Evolutionary conservation across 2,329 filamentous ascomycete species (phyloP).

Genomic region (Neoarthrinium moseri): DNA sequence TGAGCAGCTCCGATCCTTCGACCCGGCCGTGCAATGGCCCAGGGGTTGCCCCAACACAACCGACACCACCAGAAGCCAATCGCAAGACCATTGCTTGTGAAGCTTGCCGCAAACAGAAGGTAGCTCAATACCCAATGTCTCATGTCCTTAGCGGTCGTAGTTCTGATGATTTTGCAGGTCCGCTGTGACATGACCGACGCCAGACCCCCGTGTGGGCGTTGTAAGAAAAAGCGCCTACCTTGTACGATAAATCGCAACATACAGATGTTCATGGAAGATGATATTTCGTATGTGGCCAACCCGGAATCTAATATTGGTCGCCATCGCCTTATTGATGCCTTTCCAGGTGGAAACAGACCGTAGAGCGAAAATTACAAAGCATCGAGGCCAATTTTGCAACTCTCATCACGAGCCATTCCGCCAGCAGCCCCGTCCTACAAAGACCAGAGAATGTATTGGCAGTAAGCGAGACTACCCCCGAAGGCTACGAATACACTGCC

Average conservation of each 20-base stretch:
- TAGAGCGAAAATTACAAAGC: slow-evolving; percentile 7
- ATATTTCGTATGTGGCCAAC: slow-evolving; percentile 9
- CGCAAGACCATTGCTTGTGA: slow-evolving; percentile 9
- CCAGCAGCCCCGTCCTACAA: too few relatives aligned
- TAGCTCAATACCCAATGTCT: too few relatives aligned
- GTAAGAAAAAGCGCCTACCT: slow-evolving; percentile 9
- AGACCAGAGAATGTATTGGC: too few relatives aligned
- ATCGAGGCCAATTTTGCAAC: slow-evolving; percentile 5
- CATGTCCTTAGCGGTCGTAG: too few relatives aligned
- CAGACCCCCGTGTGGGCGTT: slow-evolving; percentile 9
- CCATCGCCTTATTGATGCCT: too few relatives aligned
- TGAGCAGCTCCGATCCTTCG: too few relatives aligned
- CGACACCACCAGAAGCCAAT: not conserved
- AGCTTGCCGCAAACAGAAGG: slow-evolving; percentile 12
- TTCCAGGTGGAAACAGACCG: slow-evolving; percentile 10
- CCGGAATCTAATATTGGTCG: too few relatives aligned
- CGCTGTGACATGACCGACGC: slow-evolving; percentile 8
- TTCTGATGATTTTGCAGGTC: slow-evolving; percentile 5
- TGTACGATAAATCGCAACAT: slow-evolving; percentile 10
- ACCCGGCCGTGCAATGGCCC: too few relatives aligned
- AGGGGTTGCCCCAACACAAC: too few relatives aligned
- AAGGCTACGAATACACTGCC: too few relatives aligned
- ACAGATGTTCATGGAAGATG: slow-evolving; percentile 11
- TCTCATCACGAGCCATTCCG: not conserved
- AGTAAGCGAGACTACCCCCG: too few relatives aligned